A percentile compares a stretch with the other conserved stretches of the same genome.
Conservation (phyloP, 2,329 filamentous ascomycete genomes). For the Colletotrichum destructivum region DNA sequence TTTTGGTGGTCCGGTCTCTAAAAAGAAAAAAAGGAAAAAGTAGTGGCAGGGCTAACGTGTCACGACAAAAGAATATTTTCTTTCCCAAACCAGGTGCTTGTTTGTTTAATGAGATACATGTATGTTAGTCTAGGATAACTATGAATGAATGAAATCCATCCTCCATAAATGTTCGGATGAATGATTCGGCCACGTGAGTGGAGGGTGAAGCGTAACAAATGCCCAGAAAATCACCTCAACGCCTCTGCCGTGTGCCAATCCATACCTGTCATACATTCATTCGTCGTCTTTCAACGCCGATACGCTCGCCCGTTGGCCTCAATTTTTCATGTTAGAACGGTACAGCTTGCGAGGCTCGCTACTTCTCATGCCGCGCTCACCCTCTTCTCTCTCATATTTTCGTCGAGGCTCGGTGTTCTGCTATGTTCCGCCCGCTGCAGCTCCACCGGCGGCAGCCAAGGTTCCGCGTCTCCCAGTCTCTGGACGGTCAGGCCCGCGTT, state of each 20-base stretch:
- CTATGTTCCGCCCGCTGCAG: constrained; percentile 9
- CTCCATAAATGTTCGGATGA: not conserved
- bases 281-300: not conserved
- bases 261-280: constrained; percentile 9
- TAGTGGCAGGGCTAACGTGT: not conserved
- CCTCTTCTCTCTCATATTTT: constrained; percentile 19
- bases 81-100: not conserved
- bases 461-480: constrained; percentile 55
- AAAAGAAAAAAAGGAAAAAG: constrained; percentile 27
- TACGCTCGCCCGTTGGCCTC: not conserved
- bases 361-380: constrained; percentile 1
- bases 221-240: not conserved
- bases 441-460: constrained; percentile 35
- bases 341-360: not conserved
- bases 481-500: constrained; percentile 60
- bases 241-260: not conserved
- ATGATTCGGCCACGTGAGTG: not conserved
- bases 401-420: constrained; percentile 21
- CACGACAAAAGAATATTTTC: not conserved
- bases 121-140: not conserved
- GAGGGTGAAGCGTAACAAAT: not conserved
- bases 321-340: too few relatives aligned
- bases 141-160: constrained; percentile 13
- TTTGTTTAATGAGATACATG: not conserved
- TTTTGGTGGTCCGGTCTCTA: constrained; percentile 78